Conservation (phyloP, 176 grass and related monocot species). For the Ampelocalamus luodianensis region DNA sequence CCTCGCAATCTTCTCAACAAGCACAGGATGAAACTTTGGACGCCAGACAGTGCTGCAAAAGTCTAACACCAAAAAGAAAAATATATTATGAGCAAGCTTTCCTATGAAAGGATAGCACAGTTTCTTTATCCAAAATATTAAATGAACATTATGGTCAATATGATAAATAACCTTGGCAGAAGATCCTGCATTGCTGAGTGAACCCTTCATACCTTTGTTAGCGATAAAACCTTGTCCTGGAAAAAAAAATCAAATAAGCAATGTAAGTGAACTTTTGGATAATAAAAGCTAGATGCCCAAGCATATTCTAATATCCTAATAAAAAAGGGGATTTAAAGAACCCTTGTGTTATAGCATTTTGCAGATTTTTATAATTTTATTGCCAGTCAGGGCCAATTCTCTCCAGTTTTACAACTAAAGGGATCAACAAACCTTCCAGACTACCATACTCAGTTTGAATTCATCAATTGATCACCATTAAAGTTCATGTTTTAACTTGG, state of each 20-base stretch:
- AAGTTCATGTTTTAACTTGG: not conserved
- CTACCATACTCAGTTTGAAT: not conserved
- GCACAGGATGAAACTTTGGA: conserved; percentile 90
- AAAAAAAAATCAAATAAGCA: conserved; percentile 34
- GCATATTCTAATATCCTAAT: not conserved
- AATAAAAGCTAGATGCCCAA: conserved; percentile 20
- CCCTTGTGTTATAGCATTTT: not conserved
- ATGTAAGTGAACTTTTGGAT: conserved; percentile 14
- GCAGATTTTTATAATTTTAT: not conserved
- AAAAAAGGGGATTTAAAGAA: not conserved
- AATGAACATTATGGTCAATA: conserved; percentile 9
- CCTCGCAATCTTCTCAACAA: conserved; percentile 77
- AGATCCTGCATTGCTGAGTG: conserved; percentile 69
- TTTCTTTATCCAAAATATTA: conserved; percentile 27
- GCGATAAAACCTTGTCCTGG: conserved; percentile 79
- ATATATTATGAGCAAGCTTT: conserved; percentile 11
- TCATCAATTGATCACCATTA: not conserved
- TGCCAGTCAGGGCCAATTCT: not conserved
- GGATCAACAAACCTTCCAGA: conserved; percentile 3
- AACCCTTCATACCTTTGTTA: conserved; percentile 76
- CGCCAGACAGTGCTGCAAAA: conserved; percentile 85
- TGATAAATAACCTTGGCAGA: conserved; percentile 76
- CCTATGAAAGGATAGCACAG: conserved; percentile 1
- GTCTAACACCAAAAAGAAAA: conserved; percentile 57
- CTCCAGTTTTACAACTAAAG: not conserved